These are phyloP conservation scores for Sclerotinia borealis DNA, from an alignment of 2,329 filamentous ascomycete genomes.

Conservation along the genomic window DNA sequence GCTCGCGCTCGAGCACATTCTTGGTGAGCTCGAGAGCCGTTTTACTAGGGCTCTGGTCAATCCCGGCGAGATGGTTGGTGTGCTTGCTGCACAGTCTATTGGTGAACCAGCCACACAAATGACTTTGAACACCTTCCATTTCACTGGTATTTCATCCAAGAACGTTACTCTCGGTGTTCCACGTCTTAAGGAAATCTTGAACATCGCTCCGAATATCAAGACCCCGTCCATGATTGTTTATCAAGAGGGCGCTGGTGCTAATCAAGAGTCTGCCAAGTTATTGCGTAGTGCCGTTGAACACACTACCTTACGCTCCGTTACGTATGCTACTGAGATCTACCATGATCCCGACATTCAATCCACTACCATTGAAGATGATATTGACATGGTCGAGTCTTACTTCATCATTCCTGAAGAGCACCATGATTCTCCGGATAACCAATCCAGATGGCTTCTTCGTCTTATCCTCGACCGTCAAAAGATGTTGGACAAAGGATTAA, in stretches of 20 bases:
- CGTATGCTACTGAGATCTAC: conserved; percentile 89
- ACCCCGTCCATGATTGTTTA: conserved; percentile 96
- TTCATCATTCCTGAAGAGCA: conserved; percentile 85
- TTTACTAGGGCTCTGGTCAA: conserved; percentile 82
- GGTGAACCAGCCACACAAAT: conserved; percentile 98
- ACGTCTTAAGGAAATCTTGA: conserved; percentile 98
- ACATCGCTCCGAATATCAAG: conserved; percentile 96
- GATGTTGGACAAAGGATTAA: conserved; percentile 88
- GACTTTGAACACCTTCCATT: conserved; percentile 99
- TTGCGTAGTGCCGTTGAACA: conserved; percentile 89
- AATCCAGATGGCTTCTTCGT: conserved; percentile 93
- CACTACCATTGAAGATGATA: conserved; percentile 81
- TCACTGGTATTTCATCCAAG: conserved; percentile 98
- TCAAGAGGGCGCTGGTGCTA: conserved; percentile 56
- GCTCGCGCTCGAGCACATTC: conserved; percentile 83
- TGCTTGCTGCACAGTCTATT: conserved; percentile 95
- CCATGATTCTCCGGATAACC: conserved; percentile 55
- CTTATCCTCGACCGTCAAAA: conserved; percentile 90
- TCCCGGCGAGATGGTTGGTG: conserved; percentile 98
- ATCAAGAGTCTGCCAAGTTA: conserved; percentile 75
- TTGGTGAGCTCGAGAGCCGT: conserved; percentile 84
- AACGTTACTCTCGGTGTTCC: conserved; percentile 99
- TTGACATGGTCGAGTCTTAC: conserved; percentile 94
- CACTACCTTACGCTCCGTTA: conserved; percentile 87
- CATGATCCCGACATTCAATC: conserved; percentile 87